Evolutionary conservation across 2,329 filamentous ascomycete genomes (phyloP), one percentile per base, ranked within the genome.

Genomic region (Fusarium sororula): DNA sequence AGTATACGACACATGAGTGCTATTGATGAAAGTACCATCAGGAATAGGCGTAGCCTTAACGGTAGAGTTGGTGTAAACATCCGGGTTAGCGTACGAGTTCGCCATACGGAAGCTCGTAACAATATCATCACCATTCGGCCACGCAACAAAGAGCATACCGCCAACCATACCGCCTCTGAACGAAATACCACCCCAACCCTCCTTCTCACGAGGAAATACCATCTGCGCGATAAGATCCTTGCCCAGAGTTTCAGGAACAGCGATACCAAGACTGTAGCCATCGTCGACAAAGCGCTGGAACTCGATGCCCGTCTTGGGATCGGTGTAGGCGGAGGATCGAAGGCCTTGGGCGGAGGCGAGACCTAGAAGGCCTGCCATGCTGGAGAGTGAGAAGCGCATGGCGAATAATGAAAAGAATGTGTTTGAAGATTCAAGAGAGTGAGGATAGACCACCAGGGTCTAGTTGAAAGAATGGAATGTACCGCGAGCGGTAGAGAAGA

Each of bases 211-310:
- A 3, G 84, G 84, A 3, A 79, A 79, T 5, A 88, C 84, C 50
- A 90, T 82, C 75, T 89, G 86, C 13, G 85, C 86, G 67, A 90
- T 88, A 72, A 90, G 85, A 78, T 90, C 88, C 17, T 83, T 84
- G 3, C 79, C 83, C 20, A 85, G 79, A 17, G 80, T 84, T 68
- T 87, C 82, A 3, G 88, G 87, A 5, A 89, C 77, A 4, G 85
- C 87, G 44, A 90, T 82, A 75, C 87, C 87, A 62, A 89, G 85
- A 32, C 77, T 82, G 76, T 82, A 89, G 30, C 83, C 84, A 32
- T 81, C 74, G 37, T 82, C 76, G 8, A 67, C 68, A 59, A 81
- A 84, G 12, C 79, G 79, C 57, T 83, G 79, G 70, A 85, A 88
- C 13, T 81, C 80, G 66, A 88, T 88, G 30, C 84, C 84, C 6